A percentile compares a stretch with the other conserved stretches of the same genome.
Evolutionary conservation across 2,329 filamentous ascomycete species (phyloP).

Genomic region (Sphaerostilbella broomeana): DNA sequence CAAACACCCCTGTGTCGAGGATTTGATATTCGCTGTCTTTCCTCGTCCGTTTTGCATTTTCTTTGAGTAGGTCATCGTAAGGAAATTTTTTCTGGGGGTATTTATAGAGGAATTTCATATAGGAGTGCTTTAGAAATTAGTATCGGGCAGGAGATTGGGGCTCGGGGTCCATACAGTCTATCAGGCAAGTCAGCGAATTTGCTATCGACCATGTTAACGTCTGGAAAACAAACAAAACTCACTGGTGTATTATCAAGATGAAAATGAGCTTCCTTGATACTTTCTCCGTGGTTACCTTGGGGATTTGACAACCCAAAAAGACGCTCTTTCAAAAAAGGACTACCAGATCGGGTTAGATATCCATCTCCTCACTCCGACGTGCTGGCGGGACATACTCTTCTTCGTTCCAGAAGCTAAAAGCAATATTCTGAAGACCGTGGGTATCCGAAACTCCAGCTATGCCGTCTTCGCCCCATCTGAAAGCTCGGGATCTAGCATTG

Average conservation of each 20-base stretch:
- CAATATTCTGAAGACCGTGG: slow-evolving; percentile 85
- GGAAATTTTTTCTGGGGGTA: slow-evolving; percentile 89
- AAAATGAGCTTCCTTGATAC: slow-evolving; percentile 93
- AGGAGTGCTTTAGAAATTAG: slow-evolving; percentile 64
- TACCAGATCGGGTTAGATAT: slow-evolving; percentile 39
- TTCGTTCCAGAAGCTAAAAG: slow-evolving; percentile 96
- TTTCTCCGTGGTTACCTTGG: slow-evolving; percentile 95
- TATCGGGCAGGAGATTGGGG: background rate
- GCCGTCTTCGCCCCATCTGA: slow-evolving; percentile 93
- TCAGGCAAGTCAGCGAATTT: background rate
- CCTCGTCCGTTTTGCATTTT: slow-evolving; percentile 72
- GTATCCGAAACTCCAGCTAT: slow-evolving; percentile 92
- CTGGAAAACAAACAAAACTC: too few species aligned
- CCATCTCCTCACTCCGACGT: background rate
- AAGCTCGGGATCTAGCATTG: slow-evolving; percentile 79
- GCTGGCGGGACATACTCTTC: slow-evolving; percentile 60
- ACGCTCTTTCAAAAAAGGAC: slow-evolving; percentile 88
- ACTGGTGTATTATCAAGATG: slow-evolving; percentile 88
- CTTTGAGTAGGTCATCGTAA: slow-evolving; percentile 78
- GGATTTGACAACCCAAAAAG: slow-evolving; percentile 93
- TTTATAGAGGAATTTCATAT: slow-evolving; percentile 99
- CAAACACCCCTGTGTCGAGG: slow-evolving; percentile 79
- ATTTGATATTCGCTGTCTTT: slow-evolving; percentile 86
- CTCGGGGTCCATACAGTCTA: slow-evolving; percentile 38
- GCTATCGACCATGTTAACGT: too few species aligned